phyloP scores from a whole-genome alignment of 352 stramenopile species.

The Phytophthora cryptogea region DNA sequence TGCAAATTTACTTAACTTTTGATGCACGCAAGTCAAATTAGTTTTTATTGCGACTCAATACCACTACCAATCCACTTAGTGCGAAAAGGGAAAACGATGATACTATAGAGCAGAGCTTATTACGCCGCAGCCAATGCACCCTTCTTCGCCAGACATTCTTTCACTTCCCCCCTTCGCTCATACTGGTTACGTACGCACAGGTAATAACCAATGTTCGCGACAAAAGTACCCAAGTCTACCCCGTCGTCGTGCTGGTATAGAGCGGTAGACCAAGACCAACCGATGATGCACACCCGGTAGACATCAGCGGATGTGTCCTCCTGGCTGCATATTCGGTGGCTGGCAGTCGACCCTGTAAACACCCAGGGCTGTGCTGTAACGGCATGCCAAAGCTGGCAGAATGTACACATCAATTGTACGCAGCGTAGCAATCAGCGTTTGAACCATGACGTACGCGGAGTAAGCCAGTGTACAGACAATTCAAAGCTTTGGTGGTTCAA shows the following conservation, averaged over 20 bases:
- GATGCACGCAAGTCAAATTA: background rate
- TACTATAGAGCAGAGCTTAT: no score
- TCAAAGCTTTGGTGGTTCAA: no score
- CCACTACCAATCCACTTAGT: no score
- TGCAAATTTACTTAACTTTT: no score
- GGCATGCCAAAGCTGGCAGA: background rate
- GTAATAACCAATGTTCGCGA: background rate
- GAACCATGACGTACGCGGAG: background rate
- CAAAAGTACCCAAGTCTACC: background rate
- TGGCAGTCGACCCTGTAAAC: background rate
- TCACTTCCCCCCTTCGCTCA: no score
- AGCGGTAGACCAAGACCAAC: background rate
- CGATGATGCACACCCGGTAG: background rate
- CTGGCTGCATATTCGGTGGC: background rate
- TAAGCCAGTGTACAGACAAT: no score
- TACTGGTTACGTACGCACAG: no score
- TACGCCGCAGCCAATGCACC: no score
- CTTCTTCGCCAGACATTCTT: no score
- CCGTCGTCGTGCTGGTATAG: constrained; percentile 2
- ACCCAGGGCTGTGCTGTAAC: background rate
- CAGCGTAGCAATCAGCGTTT: background rate
- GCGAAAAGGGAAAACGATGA: no score
- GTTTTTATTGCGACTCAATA: background rate
- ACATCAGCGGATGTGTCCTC: background rate
- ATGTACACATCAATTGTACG: background rate